These are phyloP conservation scores for Lachancea sp. DNA, from an alignment of 805 yeast genomes.

Conservation along the genomic window DNA sequence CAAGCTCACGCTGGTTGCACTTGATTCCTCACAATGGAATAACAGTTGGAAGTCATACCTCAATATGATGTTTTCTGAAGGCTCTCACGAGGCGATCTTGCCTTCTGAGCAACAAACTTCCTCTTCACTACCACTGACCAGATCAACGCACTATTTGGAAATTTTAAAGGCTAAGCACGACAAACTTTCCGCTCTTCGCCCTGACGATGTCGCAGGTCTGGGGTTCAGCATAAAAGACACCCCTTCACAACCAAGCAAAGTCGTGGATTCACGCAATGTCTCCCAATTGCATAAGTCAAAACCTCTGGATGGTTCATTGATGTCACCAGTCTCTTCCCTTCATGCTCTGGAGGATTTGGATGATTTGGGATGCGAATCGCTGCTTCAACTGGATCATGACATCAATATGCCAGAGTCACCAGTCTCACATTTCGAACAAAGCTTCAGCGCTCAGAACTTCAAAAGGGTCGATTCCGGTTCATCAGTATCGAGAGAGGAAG, in stretches of 20 bases:
- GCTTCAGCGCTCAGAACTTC: slow-evolving; percentile 5
- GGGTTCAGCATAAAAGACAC: slow-evolving; percentile 11
- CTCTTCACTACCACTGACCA: slow-evolving; percentile 5
- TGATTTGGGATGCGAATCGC: slow-evolving; percentile 19
- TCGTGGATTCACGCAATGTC: background rate
- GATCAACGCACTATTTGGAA: slow-evolving; percentile 15
- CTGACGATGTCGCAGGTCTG: slow-evolving; percentile 12
- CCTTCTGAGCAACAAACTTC: background rate
- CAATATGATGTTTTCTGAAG: slow-evolving; percentile 12
- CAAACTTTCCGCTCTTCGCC: slow-evolving; percentile 13
- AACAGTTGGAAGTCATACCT: slow-evolving; percentile 21
- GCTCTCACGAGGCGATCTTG: slow-evolving; percentile 8
- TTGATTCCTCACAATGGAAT: slow-evolving; percentile 25
- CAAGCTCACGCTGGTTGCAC: slow-evolving; percentile 15
- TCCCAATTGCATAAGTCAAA: slow-evolving; percentile 18
- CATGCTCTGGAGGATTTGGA: slow-evolving; percentile 20
- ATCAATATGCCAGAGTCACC: slow-evolving; percentile 15
- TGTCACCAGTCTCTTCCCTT: slow-evolving; percentile 3
- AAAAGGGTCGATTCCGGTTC: slow-evolving; percentile 17
- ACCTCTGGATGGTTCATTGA: slow-evolving; percentile 14
- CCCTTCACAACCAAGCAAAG: background rate
- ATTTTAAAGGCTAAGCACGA: slow-evolving; percentile 16
- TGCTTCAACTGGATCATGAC: slow-evolving; percentile 22
- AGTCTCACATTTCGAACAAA: slow-evolving; percentile 1
- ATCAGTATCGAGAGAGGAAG: slow-evolving; percentile 11